Evolutionary conservation across 371 early-diverging fungal genomes (phyloP).

Genomic region (Mucor velutinosus): DNA sequence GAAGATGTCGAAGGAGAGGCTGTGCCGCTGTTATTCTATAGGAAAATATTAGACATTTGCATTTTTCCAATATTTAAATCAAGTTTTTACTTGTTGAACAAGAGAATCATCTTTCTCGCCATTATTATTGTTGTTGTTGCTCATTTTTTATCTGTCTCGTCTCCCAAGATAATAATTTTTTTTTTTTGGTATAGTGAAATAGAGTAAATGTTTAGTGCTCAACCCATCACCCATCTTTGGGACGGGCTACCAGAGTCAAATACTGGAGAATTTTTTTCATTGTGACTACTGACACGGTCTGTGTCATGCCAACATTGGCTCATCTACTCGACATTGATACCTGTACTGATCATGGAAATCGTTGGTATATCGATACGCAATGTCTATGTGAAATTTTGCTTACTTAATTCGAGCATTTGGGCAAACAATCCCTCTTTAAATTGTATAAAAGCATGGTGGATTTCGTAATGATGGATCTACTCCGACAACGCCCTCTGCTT

Average conservation of each 20-base stretch:
- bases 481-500: not conserved
- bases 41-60: not conserved
- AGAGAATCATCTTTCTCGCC: slow-evolving; percentile 10
- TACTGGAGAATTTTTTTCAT: not conserved
- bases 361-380: not conserved
- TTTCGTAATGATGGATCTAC: not conserved
- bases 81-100: slow-evolving; percentile 10
- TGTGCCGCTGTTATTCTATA: not conserved
- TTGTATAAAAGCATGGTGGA: not conserved
- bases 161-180: not conserved
- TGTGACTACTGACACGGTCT: not conserved
- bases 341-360: not conserved
- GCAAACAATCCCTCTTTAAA: not conserved
- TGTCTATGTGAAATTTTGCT: not conserved
- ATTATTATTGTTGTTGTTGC: slow-evolving; percentile 7
- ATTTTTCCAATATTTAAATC: not conserved
- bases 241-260: not conserved
- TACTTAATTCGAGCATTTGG: not conserved
- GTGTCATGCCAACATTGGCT: not conserved
- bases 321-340: not conserved
- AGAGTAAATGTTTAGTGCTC: not conserved
- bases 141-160: slow-evolving; percentile 4
- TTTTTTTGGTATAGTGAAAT: slow-evolving; percentile 4
- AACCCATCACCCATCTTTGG: slow-evolving; percentile 2
- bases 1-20: not conserved